A percentile compares a stretch with the other conserved stretches of the same genome.
Evolutionary conservation across 345 rosid species (phyloP).

Genomic region (Ailanthus altissimus): DNA sequence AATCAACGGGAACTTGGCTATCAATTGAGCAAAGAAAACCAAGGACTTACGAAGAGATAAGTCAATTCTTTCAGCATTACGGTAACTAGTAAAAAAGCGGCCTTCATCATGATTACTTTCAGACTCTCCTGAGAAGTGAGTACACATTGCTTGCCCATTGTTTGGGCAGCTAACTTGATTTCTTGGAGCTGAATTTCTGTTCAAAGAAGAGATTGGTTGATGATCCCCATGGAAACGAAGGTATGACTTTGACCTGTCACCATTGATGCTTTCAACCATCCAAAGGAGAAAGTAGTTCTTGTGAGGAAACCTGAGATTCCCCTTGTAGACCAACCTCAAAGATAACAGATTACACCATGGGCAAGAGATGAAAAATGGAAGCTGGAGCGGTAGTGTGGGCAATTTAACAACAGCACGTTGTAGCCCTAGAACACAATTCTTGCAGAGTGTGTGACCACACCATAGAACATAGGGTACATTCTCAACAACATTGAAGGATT

Average conservation of each 20-base stretch:
- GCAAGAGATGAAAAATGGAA: conserved; percentile 84
- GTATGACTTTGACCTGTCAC: conserved; percentile 42
- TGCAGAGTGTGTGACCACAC: conserved; percentile 95
- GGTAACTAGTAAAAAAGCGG: conserved; percentile 21
- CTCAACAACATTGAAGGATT: conserved; percentile 88
- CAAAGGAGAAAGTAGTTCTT: conserved; percentile 71
- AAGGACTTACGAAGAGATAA: conserved; percentile 51
- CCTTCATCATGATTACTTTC: conserved; percentile 21
- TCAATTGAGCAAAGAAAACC: conserved; percentile 49
- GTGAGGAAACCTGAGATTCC: conserved; percentile 72
- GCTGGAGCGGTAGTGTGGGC: conserved; percentile 75
- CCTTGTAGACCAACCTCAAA: conserved; percentile 69
- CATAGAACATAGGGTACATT: conserved; percentile 86
- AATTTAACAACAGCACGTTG: conserved; percentile 74
- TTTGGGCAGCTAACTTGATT: conserved; percentile 25
- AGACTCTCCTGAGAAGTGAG: conserved; percentile 26
- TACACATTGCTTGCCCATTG: conserved; percentile 27
- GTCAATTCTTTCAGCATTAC: conserved; percentile 42
- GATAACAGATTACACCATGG: conserved; percentile 92
- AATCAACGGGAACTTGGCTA: conserved; percentile 62
- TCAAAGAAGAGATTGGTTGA: conserved; percentile 30
- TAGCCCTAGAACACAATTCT: conserved; percentile 78
- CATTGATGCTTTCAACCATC: conserved; percentile 72
- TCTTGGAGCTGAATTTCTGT: conserved; percentile 27
- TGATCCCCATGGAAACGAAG: conserved; percentile 34